phyloP scores from a whole-genome alignment of 805 yeast species.

The Ogataea parapolymorpha region DNA sequence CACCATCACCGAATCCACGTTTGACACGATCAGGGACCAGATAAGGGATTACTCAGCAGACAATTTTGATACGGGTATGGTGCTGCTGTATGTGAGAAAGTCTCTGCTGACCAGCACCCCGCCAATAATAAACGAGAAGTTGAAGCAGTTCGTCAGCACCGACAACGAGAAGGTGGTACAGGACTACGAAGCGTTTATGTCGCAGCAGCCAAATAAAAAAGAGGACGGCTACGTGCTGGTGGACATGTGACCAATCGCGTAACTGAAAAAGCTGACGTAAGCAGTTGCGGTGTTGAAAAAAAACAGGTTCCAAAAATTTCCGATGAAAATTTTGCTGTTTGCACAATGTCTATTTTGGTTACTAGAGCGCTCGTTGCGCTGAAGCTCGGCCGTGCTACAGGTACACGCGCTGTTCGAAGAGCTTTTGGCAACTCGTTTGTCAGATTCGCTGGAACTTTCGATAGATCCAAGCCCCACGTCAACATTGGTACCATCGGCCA shows the following conservation, averaged over 20 bases:
- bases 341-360: conserved; percentile 32
- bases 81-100: conserved; percentile 33
- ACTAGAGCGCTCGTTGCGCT: conserved; percentile 27
- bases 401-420: conserved; percentile 7
- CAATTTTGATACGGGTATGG: conserved; percentile 31
- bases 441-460: conserved; percentile 68
- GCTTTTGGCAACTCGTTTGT: conserved; percentile 17
- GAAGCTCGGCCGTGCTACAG: conserved; percentile 22
- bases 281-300: not conserved
- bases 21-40: conserved; percentile 26
- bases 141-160: conserved; percentile 30
- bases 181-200: conserved; percentile 12
- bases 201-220: conserved; percentile 1
- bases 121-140: conserved; percentile 20
- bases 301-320: conserved; percentile 1
- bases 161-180: conserved; percentile 28
- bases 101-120: conserved; percentile 20
- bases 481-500: conserved; percentile 98
- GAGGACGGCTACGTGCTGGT: conserved; percentile 18
- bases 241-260: conserved; percentile 11
- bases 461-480: conserved; percentile 94
- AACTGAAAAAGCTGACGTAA: conserved; percentile 2
- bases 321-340: conserved; percentile 9
- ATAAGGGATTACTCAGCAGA: conserved; percentile 20
- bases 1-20: conserved; percentile 17